A percentile compares a stretch with the other conserved stretches of the same genome.
Evolutionary conservation across 139 green algal species (phyloP).

Genomic region (Pseudopediastrum boryanum): DNA sequence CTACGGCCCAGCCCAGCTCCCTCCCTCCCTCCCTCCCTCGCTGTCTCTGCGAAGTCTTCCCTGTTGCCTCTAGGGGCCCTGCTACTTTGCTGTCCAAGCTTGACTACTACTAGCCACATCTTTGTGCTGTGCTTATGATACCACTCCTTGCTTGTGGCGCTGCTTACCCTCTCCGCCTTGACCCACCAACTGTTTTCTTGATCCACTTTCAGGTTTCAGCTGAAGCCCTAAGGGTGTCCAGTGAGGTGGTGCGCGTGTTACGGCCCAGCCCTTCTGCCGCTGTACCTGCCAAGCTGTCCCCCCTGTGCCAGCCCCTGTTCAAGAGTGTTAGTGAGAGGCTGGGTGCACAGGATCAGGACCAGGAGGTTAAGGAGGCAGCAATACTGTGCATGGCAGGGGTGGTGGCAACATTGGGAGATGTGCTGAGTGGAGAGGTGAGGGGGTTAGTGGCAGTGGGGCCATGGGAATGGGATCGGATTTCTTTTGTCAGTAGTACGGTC

Average conservation of each 20-base stretch:
- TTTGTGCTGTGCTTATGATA: no score
- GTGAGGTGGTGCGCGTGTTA: conserved; percentile 81
- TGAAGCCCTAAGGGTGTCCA: conserved; percentile 84
- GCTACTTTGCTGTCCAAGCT: no score
- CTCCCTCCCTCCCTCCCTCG: no score
- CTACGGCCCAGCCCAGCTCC: conserved; percentile 53
- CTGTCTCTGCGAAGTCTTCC: conserved; percentile 31
- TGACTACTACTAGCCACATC: no score
- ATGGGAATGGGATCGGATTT: no score
- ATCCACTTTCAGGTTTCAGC: conserved; percentile 64
- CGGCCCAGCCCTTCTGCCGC: conserved; percentile 40
- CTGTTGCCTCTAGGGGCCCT: no score
- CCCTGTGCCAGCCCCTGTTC: conserved; percentile 59
- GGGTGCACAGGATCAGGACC: conserved; percentile 79
- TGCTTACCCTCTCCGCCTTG: no score
- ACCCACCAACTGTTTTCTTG: no score
- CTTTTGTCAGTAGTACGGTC: no score
- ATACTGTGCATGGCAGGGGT: conserved; percentile 73
- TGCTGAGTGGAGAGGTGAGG: conserved; percentile 59
- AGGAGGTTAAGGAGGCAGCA: conserved; percentile 92
- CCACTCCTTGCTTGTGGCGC: no score
- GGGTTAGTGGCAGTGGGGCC: no score
- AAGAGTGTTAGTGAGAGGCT: neutral
- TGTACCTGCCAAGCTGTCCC: conserved; percentile 29
- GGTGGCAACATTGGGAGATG: conserved; percentile 75